Evolutionary conservation across 495 filamentous ascomycete species (phyloP), one percentile per base, ranked within the genome.

Genomic region (Lepraria neglecta): DNA sequence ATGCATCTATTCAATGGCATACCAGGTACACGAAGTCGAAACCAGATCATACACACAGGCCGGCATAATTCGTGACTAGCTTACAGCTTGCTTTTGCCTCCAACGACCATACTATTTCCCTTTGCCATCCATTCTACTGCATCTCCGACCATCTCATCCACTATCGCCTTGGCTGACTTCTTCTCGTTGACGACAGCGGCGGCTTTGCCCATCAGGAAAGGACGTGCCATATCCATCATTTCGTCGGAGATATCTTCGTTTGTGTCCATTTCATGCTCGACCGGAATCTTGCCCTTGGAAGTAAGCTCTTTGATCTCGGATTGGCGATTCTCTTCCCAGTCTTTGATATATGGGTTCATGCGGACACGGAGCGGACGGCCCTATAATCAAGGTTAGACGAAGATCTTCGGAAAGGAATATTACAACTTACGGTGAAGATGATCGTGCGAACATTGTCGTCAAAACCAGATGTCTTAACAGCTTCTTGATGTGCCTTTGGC

Each of bases 201-300:
- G 43, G 90, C 94, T 78, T 97, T 94, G 68, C 94, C 94, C 92
- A 98, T 97, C 66, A 98, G 71, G 80, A 84, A 95, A 15, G 94
- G 94, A 33, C 90, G 83, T 64, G 91, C 91, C 70, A 89, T 89
- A 69, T 97, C 94, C 78, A 98, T 83, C 31, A 86, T 84, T 40
- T 97, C 91, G 50, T 87, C 84, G 62, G 86, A 85, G 58, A 82
- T 72, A 44, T 88, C 85, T 65, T 87, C 85, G 44, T 82, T 78
- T 73, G 84, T 87, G 79, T 98, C 94, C 44, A 98, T 82, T 73
- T 98, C 94, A 70, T 90, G 81, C 79, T 97, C 94, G 48, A 91
- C 95, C 31, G 94, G 94, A 67, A 98, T 89, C 65, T 87, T 76
- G 72, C 94, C 94, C 82, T 92, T 87, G 67, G 81, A 68, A 10